phyloP scores from a whole-genome alignment of 371 early-diverging fungal genomes.

The Mucor velutinosus region DNA sequence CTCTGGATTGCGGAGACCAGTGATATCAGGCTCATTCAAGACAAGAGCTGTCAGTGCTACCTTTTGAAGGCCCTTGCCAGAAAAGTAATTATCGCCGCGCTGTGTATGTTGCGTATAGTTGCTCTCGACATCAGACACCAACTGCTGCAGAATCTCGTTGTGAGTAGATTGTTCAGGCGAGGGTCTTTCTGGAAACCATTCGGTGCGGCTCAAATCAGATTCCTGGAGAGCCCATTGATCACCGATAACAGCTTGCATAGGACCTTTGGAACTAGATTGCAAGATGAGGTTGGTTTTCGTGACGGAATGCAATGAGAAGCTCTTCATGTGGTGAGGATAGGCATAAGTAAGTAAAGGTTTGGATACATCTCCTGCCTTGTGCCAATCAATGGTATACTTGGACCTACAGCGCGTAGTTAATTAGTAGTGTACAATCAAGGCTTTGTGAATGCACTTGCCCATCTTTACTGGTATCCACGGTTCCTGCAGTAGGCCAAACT shows the following conservation, averaged over 20 bases:
- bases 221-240: constrained; percentile 62
- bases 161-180: constrained; percentile 35
- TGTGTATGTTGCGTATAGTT: constrained; percentile 46
- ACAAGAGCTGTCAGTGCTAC: constrained; percentile 68
- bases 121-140: constrained; percentile 42
- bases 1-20: constrained; percentile 45
- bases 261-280: constrained; percentile 65
- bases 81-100: constrained; percentile 67
- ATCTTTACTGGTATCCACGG: constrained; percentile 16
- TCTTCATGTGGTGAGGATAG: constrained; percentile 58
- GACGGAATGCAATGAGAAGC: constrained; percentile 26
- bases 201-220: constrained; percentile 30
- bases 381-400: constrained; percentile 54
- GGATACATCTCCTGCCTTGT: constrained; percentile 27
- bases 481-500: constrained; percentile 56
- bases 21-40: constrained; percentile 46
- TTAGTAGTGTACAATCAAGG: too few species aligned
- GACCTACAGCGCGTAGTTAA: background rate
- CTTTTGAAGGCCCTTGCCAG: constrained; percentile 74
- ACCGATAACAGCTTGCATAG: constrained; percentile 65
- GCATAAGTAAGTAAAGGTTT: constrained; percentile 45
- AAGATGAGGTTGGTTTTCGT: constrained; percentile 25
- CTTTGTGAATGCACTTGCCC: constrained; percentile 12
- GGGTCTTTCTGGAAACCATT: constrained; percentile 41
- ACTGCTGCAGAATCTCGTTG: constrained; percentile 37